phyloP scores from a whole-genome alignment of 176 grass and related monocot genomes.

The Eleusine indica region DNA sequence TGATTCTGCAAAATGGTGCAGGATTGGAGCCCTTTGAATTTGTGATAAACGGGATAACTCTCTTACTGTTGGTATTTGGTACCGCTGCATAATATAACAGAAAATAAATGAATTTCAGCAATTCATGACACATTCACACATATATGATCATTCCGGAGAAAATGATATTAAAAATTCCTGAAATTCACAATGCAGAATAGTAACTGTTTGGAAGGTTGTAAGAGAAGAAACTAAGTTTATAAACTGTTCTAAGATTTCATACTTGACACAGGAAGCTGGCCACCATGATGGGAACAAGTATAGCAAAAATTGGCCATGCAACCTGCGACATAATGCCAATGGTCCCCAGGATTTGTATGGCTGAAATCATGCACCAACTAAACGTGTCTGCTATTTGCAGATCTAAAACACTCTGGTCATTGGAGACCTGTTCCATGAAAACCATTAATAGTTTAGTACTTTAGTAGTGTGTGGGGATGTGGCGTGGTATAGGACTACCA shows the following conservation, averaged over 20 bases:
- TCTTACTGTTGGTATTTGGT: conserved; percentile 88
- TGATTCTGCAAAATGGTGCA: conserved; percentile 93
- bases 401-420: conserved; percentile 93
- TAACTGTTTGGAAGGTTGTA: neutral
- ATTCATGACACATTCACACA: conserved; percentile 14
- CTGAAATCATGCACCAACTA: conserved; percentile 72
- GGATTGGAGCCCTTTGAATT: conserved; percentile 95
- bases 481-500: neutral
- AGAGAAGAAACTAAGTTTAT: neutral
- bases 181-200: neutral
- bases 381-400: conserved; percentile 68
- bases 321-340: conserved; percentile 92
- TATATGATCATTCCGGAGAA: neutral
- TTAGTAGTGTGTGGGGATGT: neutral
- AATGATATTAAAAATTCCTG: neutral
- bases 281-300: conserved; percentile 78
- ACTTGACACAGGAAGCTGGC: conserved; percentile 73
- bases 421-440: conserved; percentile 64
- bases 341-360: conserved; percentile 86
- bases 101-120: conserved; percentile 37
- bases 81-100: conserved; percentile 65
- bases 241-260: conserved; percentile 37
- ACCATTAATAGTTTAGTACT: conserved; percentile 17
- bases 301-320: conserved; percentile 90
- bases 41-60: conserved; percentile 75